Base-by-base conservation (phyloP, 768 basidiomycete species). In the Psilocybe cubensis region DNA sequence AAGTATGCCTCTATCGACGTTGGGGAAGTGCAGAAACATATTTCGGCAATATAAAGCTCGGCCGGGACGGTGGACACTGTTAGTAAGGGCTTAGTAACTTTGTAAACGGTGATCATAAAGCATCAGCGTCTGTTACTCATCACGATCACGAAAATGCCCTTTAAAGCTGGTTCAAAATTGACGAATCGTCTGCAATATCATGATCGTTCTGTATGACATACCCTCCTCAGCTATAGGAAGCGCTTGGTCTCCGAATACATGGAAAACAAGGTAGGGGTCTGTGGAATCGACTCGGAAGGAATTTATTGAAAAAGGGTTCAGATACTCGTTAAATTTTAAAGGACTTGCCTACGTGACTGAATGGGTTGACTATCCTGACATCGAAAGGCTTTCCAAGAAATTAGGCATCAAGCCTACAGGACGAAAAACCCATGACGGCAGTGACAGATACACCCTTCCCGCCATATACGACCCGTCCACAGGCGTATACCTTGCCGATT, bases 361-460 rank as follows among this genome's bases (percentile, higher is more conserved):
- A 50, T 80, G 78, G 77, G 67, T 79, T 14, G 76, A 79, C 53
- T 77, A 68, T 61, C 73, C 77, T 10, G 73, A 81, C 57, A 76
- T 82, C 25, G 73, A 66, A 28, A 29, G 63, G 0, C 52, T 73
- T 10, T 70, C 70, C 45, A 74, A 69, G 25, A 60, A 65, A 43
- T 62, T 74, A 7, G 72, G 74, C 5, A 70, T 73, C 12, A 59
- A 66, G 5, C 57, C 79, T 23, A 77, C 71, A n/a, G n/a, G 4
- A 38, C 59, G 14, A 61, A 58, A 49, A 63, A 70, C 17, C 44
- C 23, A n/a, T 18, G 73, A 76, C 14, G 73, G 75, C 33, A 64
- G 43, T 28, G 70, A 70, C 2, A 46, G 49, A 23, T 79, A 79
- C 63, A 78, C 77, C 11, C 57, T 79, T 21, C 80, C 80, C 27